These are phyloP conservation scores for Cryptococcus jaspeensis DNA, from an alignment of 1,284 basidiomycete genomes.

Conservation along the genomic window DNA sequence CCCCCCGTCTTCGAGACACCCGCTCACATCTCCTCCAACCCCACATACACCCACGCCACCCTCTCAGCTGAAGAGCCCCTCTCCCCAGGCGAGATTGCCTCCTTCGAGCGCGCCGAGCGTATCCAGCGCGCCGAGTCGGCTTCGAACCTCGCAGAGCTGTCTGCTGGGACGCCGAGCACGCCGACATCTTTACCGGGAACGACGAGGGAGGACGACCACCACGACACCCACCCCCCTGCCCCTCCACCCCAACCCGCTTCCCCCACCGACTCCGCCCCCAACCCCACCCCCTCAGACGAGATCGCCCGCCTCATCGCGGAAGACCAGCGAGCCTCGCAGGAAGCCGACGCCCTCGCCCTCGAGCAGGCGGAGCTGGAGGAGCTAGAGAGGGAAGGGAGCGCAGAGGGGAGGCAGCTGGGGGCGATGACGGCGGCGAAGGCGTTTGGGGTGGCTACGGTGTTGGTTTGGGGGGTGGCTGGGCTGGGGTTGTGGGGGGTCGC, in stretches of 20 bases:
- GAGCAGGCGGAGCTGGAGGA: neutral
- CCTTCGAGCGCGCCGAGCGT: slow-evolving; percentile 3
- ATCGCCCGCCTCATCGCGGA: too few species aligned
- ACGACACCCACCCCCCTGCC: too few species aligned
- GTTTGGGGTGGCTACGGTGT: slow-evolving; percentile 40
- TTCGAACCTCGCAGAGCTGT: neutral
- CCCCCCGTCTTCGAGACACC: neutral
- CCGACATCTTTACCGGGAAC: too few species aligned
- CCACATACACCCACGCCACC: neutral
- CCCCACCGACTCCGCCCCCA: too few species aligned
- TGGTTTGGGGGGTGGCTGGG: slow-evolving; percentile 38
- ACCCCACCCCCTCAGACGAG: too few species aligned
- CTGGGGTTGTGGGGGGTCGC: slow-evolving; percentile 35
- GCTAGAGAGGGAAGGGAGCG: neutral
- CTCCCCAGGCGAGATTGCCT: slow-evolving; percentile 3
- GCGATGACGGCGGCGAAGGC: slow-evolving; percentile 37
- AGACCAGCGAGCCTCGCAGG: too few species aligned
- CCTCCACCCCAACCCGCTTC: too few species aligned
- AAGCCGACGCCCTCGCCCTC: too few species aligned
- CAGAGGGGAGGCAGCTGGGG: neutral
- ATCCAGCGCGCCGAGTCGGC: slow-evolving; percentile 16
- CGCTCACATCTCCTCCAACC: neutral
- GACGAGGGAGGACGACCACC: too few species aligned
- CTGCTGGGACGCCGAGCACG: too few species aligned
- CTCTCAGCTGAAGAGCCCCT: neutral